Conservation (phyloP, 148 eudicot species). For the Bassia scoparia region DNA sequence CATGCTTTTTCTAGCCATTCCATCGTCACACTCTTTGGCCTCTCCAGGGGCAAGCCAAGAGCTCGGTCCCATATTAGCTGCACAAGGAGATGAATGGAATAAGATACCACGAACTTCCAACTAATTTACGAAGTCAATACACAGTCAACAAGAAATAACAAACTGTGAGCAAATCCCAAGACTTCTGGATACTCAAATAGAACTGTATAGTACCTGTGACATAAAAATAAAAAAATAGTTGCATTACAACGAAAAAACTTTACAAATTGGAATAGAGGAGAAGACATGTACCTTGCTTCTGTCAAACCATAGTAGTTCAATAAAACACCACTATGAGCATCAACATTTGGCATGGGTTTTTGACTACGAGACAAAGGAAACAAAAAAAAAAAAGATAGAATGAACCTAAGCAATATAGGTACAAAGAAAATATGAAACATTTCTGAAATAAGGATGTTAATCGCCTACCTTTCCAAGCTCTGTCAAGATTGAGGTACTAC, state of each 20-base stretch:
- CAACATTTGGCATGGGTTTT: constrained; percentile 26
- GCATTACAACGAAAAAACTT: too few species aligned
- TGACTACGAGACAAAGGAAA: constrained; percentile 7
- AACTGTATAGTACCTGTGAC: constrained; percentile 82
- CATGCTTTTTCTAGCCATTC: constrained; percentile 86
- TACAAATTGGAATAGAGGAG: background rate
- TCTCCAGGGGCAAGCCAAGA: constrained; percentile 91
- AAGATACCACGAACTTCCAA: background rate
- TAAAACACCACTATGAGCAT: constrained; percentile 96
- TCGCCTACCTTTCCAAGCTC: constrained; percentile 86
- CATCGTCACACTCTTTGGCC: constrained; percentile 98
- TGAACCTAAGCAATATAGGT: background rate
- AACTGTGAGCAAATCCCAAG: constrained; percentile 92
- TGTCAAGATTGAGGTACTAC: constrained; percentile 85
- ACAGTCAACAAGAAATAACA: background rate
- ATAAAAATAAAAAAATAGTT: background rate
- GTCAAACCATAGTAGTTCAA: constrained; percentile 88
- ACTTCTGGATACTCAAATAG: constrained; percentile 91
- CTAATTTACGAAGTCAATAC: background rate
- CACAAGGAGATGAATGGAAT: constrained; percentile 2
- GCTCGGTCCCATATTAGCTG: constrained; percentile 99
- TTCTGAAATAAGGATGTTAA: background rate
- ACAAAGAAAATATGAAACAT: background rate
- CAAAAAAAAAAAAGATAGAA: background rate
- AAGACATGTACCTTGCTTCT: constrained; percentile 70